These are phyloP conservation scores for Blastobotrys illinoisensis DNA, from an alignment of 1,139 yeast species.

Conservation along the genomic window DNA sequence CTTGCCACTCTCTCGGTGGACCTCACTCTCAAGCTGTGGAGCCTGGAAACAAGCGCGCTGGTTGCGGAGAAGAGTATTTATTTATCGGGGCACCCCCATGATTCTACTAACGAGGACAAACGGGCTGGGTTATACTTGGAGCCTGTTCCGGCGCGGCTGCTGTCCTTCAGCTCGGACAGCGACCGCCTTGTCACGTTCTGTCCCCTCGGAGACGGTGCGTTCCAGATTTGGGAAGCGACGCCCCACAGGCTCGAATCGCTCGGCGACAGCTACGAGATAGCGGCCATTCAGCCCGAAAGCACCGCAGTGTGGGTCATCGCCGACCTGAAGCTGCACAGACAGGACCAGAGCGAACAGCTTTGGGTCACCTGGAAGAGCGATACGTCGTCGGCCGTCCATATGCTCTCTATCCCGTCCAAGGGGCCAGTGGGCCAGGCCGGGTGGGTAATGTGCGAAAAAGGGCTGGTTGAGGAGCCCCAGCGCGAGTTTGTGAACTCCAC, in stretches of 20 bases:
- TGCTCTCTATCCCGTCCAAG: conserved; percentile 26
- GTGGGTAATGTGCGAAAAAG: conserved; percentile 8
- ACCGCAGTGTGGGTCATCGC: conserved; percentile 48
- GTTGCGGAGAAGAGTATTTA: conserved; percentile 9
- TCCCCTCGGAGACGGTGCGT: conserved; percentile 42
- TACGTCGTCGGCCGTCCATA: conserved; percentile 44
- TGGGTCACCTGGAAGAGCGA: conserved; percentile 61
- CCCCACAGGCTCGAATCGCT: conserved; percentile 27
- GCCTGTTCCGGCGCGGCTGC: conserved; percentile 5
- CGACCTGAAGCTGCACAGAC: conserved; percentile 29
- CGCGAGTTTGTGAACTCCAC: conserved; percentile 10
- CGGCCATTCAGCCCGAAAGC: conserved; percentile 25
- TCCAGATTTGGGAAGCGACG: conserved; percentile 39
- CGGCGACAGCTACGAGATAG: conserved; percentile 28
- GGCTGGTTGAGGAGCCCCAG: conserved; percentile 5
- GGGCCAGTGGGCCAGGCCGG: background rate
- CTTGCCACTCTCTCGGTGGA: conserved; percentile 28
- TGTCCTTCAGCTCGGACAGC: conserved; percentile 7
- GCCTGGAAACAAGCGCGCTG: conserved; percentile 14
- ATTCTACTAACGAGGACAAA: conserved; percentile 3
- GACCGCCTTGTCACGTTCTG: conserved; percentile 32
- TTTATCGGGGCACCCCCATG: background rate
- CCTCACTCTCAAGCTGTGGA: conserved; percentile 29
- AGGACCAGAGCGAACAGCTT: conserved; percentile 23
- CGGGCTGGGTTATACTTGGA: conserved; percentile 4